These are phyloP conservation scores for Penicillium cosmopolitanum DNA, from an alignment of 495 filamentous ascomycete species.

Conservation along the genomic window DNA sequence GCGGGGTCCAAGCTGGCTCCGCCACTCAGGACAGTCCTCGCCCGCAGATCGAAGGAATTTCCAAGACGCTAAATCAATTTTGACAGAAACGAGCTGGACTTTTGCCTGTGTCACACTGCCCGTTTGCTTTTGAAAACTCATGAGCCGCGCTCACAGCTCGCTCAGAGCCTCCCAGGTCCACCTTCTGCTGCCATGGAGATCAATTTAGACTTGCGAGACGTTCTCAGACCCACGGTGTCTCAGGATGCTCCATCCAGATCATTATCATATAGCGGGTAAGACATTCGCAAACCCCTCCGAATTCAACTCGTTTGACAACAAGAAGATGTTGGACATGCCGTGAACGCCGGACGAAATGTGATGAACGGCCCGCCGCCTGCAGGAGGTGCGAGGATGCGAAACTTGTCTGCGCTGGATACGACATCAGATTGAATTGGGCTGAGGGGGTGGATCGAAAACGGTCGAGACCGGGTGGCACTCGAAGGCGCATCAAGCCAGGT, in stretches of 20 bases:
- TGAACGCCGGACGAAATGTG: conserved; percentile 2
- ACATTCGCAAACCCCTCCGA: not conserved
- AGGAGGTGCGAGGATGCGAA: not conserved
- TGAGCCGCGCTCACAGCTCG: not conserved
- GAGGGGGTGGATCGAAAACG: not conserved
- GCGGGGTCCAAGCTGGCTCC: not conserved
- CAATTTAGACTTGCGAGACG: not conserved
- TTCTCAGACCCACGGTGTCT: not conserved
- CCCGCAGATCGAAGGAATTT: not conserved
- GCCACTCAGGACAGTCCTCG: not conserved
- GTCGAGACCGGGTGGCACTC: not conserved
- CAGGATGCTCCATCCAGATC: not conserved
- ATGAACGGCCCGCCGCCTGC: not conserved
- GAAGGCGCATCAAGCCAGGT: not conserved
- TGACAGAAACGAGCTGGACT: not conserved
- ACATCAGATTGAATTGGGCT: not conserved
- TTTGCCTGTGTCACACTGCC: not conserved
- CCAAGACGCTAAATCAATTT: not conserved
- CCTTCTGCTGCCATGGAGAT: not conserved
- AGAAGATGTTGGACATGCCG: conserved; percentile 1
- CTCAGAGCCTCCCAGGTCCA: not conserved
- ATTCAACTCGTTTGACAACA: not conserved
- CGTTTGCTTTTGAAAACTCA: not conserved
- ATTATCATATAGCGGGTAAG: not conserved
- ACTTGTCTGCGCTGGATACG: not conserved